These are phyloP conservation scores for Elongisporangium senticosum DNA, from an alignment of 352 stramenopile species.

Conservation along the genomic window DNA sequence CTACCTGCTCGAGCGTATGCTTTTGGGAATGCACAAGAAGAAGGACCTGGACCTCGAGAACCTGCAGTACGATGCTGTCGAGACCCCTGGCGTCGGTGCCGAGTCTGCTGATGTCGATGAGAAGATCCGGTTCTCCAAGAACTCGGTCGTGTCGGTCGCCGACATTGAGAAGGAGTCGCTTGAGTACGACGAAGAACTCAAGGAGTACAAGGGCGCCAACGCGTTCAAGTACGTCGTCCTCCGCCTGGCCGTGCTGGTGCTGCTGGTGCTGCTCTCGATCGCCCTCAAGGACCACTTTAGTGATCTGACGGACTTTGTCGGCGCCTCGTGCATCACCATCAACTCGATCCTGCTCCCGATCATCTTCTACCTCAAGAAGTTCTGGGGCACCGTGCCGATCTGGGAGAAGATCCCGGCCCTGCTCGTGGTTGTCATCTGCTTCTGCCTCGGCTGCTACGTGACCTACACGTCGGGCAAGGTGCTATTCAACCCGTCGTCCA, in stretches of 20 bases:
- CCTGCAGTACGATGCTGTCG: constrained; percentile 6
- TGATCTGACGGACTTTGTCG: constrained; percentile 20
- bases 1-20: constrained; percentile 50
- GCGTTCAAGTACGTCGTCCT: constrained; percentile 19
- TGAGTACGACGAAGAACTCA: constrained; percentile 12
- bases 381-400: constrained; percentile 22
- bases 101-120: constrained; percentile 5
- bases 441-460: constrained; percentile 21
- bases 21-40: constrained; percentile 57
- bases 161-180: constrained; percentile 18
- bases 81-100: constrained; percentile 8
- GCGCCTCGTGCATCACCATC: constrained; percentile 18
- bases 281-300: constrained; percentile 18
- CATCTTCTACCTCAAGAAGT: constrained; percentile 31
- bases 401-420: constrained; percentile 26
- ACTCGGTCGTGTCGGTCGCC: constrained; percentile 18
- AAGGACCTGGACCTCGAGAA: constrained; percentile 17
- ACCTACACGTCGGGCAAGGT: constrained; percentile 39
- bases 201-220: constrained; percentile 15
- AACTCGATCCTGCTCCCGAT: constrained; percentile 27
- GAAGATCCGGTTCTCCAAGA: constrained; percentile 14
- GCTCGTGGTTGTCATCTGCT: constrained; percentile 17
- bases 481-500: constrained; percentile 23
- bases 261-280: constrained; percentile 16
- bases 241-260: constrained; percentile 12